phyloP scores from a whole-genome alignment of 768 basidiomycete genomes.

The Boletus vinaceobasis region DNA sequence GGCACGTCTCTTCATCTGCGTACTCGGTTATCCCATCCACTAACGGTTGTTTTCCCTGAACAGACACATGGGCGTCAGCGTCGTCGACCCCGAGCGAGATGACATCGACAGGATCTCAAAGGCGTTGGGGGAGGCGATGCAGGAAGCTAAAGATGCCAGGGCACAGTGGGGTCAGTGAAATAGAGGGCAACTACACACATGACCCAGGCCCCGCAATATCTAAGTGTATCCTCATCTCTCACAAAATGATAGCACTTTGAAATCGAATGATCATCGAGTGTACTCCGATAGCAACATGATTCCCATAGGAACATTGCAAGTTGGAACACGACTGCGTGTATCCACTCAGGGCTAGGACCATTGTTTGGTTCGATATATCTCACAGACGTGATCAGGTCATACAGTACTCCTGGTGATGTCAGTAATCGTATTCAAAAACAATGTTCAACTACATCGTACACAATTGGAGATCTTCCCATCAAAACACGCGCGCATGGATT shows the following conservation, averaged over 20 bases:
- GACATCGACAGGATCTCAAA: conserved; percentile 74
- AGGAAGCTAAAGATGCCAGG: conserved; percentile 30
- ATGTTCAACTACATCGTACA: background rate
- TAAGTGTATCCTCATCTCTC: background rate
- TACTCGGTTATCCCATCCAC: background rate
- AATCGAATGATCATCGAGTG: too few species aligned
- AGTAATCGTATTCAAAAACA: background rate
- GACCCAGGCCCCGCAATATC: too few species aligned
- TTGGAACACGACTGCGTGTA: too few species aligned
- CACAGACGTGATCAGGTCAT: background rate
- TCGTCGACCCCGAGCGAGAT: conserved; percentile 60
- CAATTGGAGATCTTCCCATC: background rate
- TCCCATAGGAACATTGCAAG: background rate
- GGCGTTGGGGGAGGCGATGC: conserved; percentile 58
- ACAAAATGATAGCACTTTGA: background rate
- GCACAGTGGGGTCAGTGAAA: background rate
- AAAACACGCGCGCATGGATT: background rate
- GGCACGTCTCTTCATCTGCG: conserved; percentile 39
- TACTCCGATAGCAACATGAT: background rate
- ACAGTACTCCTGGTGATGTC: background rate
- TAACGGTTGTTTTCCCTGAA: background rate
- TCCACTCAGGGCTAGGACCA: too few species aligned
- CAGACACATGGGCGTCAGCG: conserved; percentile 91
- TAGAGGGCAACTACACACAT: background rate
- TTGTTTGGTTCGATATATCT: background rate